phyloP scores from a whole-genome alignment of 2,329 filamentous ascomycete species.

The Claviceps paspali region DNA sequence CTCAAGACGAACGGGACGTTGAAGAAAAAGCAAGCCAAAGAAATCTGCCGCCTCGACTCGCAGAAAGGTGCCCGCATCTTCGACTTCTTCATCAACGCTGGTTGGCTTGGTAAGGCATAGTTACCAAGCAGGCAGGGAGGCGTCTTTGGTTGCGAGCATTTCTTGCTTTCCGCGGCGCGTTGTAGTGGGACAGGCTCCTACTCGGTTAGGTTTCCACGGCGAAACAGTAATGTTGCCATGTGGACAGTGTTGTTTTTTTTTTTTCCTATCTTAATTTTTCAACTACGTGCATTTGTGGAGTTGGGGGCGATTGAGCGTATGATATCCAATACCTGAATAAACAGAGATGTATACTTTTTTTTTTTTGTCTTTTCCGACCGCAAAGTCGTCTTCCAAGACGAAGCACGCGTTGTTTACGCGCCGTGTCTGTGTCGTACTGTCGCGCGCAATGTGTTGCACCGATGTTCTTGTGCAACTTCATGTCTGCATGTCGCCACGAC shows the following conservation, averaged over 20 bases:
- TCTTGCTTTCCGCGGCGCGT: background rate
- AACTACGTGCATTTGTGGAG: background rate
- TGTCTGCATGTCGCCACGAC: too few relatives aligned
- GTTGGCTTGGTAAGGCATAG: conserved; percentile 78
- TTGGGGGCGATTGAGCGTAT: conserved; percentile 1
- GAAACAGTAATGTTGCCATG: background rate
- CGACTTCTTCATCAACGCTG: conserved; percentile 86
- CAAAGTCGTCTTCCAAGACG: too few relatives aligned
- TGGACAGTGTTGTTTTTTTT: background rate
- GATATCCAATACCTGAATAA: conserved; percentile 1
- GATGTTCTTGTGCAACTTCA: too few relatives aligned
- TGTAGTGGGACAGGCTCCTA: background rate
- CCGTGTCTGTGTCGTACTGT: too few relatives aligned
- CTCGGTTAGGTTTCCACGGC: background rate
- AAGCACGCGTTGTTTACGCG: too few relatives aligned
- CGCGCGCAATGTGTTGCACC: too few relatives aligned
- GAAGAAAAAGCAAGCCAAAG: conserved; percentile 87
- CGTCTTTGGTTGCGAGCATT: too few relatives aligned
- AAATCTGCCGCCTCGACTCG: conserved; percentile 69
- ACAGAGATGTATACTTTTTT: too few relatives aligned
- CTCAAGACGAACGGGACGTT: conserved; percentile 74
- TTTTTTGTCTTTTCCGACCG: too few relatives aligned
- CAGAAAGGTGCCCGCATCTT: conserved; percentile 78
- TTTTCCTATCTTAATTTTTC: background rate
- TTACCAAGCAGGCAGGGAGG: background rate